Evolutionary conservation across 2,329 filamentous ascomycete species (phyloP).

Genomic region (Waltergamsia citrina): DNA sequence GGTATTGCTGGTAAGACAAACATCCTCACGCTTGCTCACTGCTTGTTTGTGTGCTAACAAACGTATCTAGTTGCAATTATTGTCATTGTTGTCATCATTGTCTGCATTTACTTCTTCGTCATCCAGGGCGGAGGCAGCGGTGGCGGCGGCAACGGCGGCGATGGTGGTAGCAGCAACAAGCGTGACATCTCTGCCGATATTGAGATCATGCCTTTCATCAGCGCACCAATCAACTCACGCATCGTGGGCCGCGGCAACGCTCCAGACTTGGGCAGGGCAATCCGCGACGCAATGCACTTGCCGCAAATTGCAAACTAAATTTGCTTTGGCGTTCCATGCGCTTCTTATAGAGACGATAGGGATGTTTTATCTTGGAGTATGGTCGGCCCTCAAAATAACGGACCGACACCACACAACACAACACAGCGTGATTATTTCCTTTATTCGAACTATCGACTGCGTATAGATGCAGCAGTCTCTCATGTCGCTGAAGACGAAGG

Average conservation of each 20-base stretch:
- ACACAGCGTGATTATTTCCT: background rate
- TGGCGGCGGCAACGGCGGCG: conserved; percentile 11
- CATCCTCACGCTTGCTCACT: background rate
- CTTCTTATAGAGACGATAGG: too few relatives aligned
- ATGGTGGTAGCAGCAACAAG: conserved; percentile 17
- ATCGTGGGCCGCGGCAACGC: conserved; percentile 7
- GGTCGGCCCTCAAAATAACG: background rate
- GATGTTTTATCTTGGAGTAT: background rate
- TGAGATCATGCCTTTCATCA: conserved; percentile 12
- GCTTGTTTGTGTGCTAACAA: conserved; percentile 2
- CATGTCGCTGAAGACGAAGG: too few relatives aligned
- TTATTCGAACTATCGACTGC: background rate
- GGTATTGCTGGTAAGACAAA: conserved; percentile 54
- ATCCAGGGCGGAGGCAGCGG: conserved; percentile 16
- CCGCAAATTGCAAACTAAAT: conserved; percentile 9
- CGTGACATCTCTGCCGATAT: conserved; percentile 15
- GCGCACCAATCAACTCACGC: conserved; percentile 11
- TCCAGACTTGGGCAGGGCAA: conserved; percentile 8
- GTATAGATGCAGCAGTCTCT: background rate
- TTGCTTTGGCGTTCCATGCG: background rate
- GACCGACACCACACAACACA: background rate
- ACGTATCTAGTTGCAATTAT: conserved; percentile 31
- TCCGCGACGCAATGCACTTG: conserved; percentile 12
- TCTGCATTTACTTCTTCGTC: conserved; percentile 38
- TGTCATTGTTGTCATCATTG: conserved; percentile 38